These are phyloP conservation scores for Phalaenopsis hybrid DNA, from an alignment of 116 monocot species.

Conservation along the genomic window DNA sequence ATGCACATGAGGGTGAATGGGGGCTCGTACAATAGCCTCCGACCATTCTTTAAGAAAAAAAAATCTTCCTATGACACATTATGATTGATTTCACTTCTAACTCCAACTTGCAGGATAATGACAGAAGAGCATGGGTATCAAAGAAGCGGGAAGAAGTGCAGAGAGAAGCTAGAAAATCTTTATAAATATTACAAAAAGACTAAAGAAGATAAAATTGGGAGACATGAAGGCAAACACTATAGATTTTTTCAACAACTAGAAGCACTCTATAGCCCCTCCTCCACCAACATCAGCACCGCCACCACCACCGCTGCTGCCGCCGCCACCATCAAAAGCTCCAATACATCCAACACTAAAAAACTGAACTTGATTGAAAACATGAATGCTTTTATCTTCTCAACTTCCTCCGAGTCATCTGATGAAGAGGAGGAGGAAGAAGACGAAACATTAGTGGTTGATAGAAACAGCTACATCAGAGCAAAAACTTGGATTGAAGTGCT, in stretches of 20 bases:
- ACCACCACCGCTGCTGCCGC: neutral
- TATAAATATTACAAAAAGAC: slow-evolving; percentile 98
- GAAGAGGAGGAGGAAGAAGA: slow-evolving; percentile 12
- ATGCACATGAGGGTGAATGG: too few species aligned
- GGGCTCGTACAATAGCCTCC: too few species aligned
- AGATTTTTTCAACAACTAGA: slow-evolving; percentile 79
- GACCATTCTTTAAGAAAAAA: too few species aligned
- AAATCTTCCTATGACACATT: too few species aligned
- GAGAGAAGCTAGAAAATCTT: slow-evolving; percentile 85
- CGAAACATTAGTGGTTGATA: neutral
- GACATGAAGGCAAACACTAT: slow-evolving; percentile 60
- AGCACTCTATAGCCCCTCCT: slow-evolving; percentile 35
- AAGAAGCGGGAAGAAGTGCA: slow-evolving; percentile 83
- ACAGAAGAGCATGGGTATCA: slow-evolving; percentile 42
- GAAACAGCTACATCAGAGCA: slow-evolving; percentile 8
- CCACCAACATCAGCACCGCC: too few species aligned
- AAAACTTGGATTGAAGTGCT: slow-evolving; percentile 14
- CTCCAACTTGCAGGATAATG: slow-evolving; percentile 45
- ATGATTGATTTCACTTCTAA: too few species aligned
- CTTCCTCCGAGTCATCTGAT: slow-evolving; percentile 14
- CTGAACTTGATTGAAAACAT: neutral
- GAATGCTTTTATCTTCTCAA: slow-evolving; percentile 15
- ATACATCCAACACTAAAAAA: neutral
- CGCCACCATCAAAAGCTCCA: neutral
- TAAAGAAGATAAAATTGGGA: slow-evolving; percentile 47